Percentiles rank a stretch among this genome's conserved stretches.
These are phyloP conservation scores for Trichoderma sp. DNA, from an alignment of 2,329 filamentous ascomycete species.

Conservation along the genomic window DNA sequence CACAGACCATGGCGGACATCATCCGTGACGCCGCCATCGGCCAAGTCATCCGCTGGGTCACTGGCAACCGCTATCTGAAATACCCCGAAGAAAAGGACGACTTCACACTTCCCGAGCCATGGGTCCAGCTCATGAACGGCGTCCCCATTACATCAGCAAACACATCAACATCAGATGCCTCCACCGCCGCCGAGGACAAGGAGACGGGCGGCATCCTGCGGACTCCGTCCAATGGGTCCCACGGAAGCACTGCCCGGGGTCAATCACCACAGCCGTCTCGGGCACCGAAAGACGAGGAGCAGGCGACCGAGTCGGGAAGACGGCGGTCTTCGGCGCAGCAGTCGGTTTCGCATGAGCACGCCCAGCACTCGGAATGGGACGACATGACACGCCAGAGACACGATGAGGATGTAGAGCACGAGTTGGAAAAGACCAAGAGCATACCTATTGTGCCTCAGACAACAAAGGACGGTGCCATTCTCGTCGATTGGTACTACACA, in stretches of 20 bases:
- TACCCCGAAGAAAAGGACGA: constrained; percentile 63
- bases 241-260: constrained; percentile 27
- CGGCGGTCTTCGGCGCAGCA: neutral
- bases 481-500: constrained; percentile 60
- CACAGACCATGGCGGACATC: constrained; percentile 37
- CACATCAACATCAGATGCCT: constrained; percentile 34
- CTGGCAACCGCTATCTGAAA: constrained; percentile 55
- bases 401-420: constrained; percentile 40
- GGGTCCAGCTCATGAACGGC: constrained; percentile 43
- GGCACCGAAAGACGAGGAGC: constrained; percentile 26
- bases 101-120: constrained; percentile 55
- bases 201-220: constrained; percentile 20
- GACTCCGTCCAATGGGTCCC: constrained; percentile 1
- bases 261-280: neutral
- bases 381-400: constrained; percentile 19
- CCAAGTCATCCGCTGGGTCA: constrained; percentile 60
- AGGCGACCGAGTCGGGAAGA: constrained; percentile 1
- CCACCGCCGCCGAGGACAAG: constrained; percentile 33
- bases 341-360: constrained; percentile 9
- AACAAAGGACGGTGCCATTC: constrained; percentile 54
- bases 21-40: constrained; percentile 62
- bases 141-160: constrained; percentile 29
- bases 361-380: constrained; percentile 28
- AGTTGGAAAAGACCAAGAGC: constrained; percentile 50
- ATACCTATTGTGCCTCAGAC: constrained; percentile 53